These are phyloP conservation scores for Aspergillus pseudonomiae DNA, from an alignment of 2,329 filamentous ascomycete species.

Conservation along the genomic window DNA sequence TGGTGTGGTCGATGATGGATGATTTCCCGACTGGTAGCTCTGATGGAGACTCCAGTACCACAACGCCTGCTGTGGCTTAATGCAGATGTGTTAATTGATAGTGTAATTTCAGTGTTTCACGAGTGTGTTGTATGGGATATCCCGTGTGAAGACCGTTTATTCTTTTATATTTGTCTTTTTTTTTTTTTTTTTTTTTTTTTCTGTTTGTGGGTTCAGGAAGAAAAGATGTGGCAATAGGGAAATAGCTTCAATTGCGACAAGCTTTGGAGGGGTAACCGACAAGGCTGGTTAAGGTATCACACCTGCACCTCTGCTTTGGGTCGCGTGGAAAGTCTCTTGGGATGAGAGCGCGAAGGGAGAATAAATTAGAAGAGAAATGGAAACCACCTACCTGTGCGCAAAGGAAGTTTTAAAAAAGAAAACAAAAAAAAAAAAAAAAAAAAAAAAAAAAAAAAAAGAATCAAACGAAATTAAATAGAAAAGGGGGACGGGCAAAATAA, in stretches of 20 bases:
- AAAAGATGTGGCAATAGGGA: neutral
- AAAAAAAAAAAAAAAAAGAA: neutral
- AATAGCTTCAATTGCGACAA: constrained; percentile 9
- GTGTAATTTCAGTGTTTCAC: neutral
- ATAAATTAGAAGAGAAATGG: neutral
- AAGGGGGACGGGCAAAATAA: neutral
- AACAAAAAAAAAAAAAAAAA: neutral
- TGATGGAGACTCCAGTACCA: constrained; percentile 1
- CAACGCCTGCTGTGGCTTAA: neutral
- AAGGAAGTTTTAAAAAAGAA: neutral
- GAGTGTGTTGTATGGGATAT: neutral
- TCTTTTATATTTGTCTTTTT: constrained; percentile 11
- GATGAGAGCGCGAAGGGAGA: constrained; percentile 1
- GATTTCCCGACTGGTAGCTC: constrained; percentile 2
- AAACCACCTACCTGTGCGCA: neutral
- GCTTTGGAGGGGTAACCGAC: constrained; percentile 21
- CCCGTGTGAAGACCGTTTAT: neutral
- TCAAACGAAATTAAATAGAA: neutral
- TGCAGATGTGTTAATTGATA: neutral
- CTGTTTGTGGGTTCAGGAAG: neutral
- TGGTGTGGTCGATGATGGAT: constrained; percentile 11
- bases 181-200: neutral
- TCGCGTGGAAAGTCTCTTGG: constrained; percentile 16
- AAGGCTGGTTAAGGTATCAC: constrained; percentile 6
- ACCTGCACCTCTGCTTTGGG: constrained; percentile 2